These are phyloP conservation scores for Glonium stellatum DNA, from an alignment of 495 filamentous ascomycete genomes.

Conservation along the genomic window DNA sequence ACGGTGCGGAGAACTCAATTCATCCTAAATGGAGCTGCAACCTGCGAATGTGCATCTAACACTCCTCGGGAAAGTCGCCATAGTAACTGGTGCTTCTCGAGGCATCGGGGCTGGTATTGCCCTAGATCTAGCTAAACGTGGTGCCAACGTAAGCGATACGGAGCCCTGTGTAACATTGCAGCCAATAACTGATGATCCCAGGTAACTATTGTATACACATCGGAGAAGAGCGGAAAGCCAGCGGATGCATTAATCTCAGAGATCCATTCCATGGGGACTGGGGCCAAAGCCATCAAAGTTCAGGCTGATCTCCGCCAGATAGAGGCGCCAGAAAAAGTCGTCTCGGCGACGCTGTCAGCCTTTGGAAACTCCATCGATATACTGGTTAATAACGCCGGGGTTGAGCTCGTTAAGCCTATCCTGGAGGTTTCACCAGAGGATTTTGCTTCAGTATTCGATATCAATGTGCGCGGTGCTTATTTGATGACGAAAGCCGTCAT, in stretches of 20 bases:
- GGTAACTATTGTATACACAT: constrained; percentile 42
- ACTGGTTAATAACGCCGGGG: constrained; percentile 37
- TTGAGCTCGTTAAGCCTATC: constrained; percentile 23
- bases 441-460: constrained; percentile 36
- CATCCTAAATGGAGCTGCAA: background rate
- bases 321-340: constrained; percentile 29
- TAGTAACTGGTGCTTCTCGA: constrained; percentile 30
- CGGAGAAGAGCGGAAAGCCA: constrained; percentile 32
- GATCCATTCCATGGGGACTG: constrained; percentile 33
- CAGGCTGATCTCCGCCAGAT: constrained; percentile 36
- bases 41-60: background rate
- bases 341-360: constrained; percentile 26
- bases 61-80: constrained; percentile 27
- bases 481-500: constrained; percentile 42
- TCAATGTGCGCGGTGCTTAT: constrained; percentile 40
- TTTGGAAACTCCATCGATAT: constrained; percentile 37
- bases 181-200: constrained; percentile 8
- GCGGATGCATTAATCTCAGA: constrained; percentile 32
- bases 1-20: background rate
- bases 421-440: constrained; percentile 34
- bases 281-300: constrained; percentile 34
- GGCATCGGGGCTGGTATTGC: constrained; percentile 28
- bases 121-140: constrained; percentile 27
- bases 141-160: constrained; percentile 22
- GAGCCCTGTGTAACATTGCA: background rate